phyloP scores from a whole-genome alignment of 345 rosid species.

The Clarkia xantiana region DNA sequence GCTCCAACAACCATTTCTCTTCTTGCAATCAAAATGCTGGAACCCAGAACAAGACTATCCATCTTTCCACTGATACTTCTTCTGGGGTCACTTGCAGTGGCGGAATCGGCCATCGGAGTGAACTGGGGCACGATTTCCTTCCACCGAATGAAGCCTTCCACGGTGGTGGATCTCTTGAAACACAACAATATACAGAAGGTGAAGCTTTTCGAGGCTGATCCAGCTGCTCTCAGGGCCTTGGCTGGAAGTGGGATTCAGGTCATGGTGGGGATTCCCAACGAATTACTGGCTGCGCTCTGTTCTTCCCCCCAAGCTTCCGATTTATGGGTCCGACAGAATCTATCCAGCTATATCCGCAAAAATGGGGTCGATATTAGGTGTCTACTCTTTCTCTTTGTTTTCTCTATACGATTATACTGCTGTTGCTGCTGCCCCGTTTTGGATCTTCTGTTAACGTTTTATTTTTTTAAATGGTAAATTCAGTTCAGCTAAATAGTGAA shows the following conservation, averaged over 20 bases:
- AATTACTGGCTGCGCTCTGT: slow-evolving; percentile 37
- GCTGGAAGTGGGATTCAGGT: slow-evolving; percentile 78
- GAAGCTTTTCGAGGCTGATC: slow-evolving; percentile 80
- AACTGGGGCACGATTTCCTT: slow-evolving; percentile 83
- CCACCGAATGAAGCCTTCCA: slow-evolving; percentile 60
- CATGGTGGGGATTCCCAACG: slow-evolving; percentile 88
- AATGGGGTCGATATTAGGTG: slow-evolving; percentile 79
- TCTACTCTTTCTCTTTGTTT: background rate
- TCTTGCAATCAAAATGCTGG: slow-evolving; percentile 13
- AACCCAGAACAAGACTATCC: slow-evolving; percentile 9
- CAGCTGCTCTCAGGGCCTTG: slow-evolving; percentile 39
- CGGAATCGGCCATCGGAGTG: slow-evolving; percentile 66
- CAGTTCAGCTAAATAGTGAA: background rate
- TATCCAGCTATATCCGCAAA: slow-evolving; percentile 58
- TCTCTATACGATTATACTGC: no score
- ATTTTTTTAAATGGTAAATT: no score
- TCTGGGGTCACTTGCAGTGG: slow-evolving; percentile 10
- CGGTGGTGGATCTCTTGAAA: slow-evolving; percentile 86
- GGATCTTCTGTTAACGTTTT: no score
- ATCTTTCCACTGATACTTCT: slow-evolving; percentile 9
- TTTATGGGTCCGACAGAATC: slow-evolving; percentile 67
- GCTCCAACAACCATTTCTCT: no score
- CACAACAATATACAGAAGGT: slow-evolving; percentile 60
- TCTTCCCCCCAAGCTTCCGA: slow-evolving; percentile 49
- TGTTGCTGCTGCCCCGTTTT: background rate